Conservation (phyloP, 108 stramenopile genomes). For the Pseudonitzschia multistriata region DNA sequence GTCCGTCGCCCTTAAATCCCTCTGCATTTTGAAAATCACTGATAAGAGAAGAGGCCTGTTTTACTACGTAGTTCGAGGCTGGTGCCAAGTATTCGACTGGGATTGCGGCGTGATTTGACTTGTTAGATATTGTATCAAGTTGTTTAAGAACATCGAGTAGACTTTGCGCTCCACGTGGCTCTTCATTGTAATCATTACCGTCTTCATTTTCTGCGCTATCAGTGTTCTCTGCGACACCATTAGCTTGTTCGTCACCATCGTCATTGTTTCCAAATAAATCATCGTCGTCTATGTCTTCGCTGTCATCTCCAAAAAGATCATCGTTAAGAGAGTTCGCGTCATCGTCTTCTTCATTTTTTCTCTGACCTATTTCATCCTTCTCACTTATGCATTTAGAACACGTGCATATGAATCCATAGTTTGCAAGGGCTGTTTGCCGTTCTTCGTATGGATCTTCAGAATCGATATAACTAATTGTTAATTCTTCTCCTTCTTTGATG, state of each 20-base stretch:
- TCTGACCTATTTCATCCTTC: neutral
- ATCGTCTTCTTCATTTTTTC: neutral
- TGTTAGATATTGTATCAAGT: slow-evolving; percentile 34
- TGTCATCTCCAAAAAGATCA: slow-evolving; percentile 44
- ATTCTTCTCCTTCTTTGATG: slow-evolving; percentile 75
- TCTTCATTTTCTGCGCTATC: neutral
- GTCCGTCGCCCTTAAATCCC: neutral
- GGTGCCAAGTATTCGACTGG: slow-evolving; percentile 33
- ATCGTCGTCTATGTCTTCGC: slow-evolving; percentile 29
- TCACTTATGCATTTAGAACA: slow-evolving; percentile 57
- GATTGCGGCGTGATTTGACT: slow-evolving; percentile 29
- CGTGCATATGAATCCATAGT: slow-evolving; percentile 81
- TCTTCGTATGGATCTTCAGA: slow-evolving; percentile 28
- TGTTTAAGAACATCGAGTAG: slow-evolving; percentile 20
- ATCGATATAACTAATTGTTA: slow-evolving; percentile 80
- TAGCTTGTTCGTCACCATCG: slow-evolving; percentile 10
- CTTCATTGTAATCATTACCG: neutral
- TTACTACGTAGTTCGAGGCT: slow-evolving; percentile 30
- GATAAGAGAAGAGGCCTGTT: slow-evolving; percentile 1
- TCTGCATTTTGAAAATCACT: neutral
- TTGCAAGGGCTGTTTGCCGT: slow-evolving; percentile 51
- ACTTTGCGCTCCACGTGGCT: slow-evolving; percentile 19
- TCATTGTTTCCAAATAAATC: slow-evolving; percentile 19
- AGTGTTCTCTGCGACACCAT: slow-evolving; percentile 15
- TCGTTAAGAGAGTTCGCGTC: slow-evolving; percentile 6